Percentiles rank a stretch among this genome's conserved stretches.
These are phyloP conservation scores for Cryptosporidium ryanae DNA, from an alignment of 169 alveolate genomes.

Conservation along the genomic window DNA sequence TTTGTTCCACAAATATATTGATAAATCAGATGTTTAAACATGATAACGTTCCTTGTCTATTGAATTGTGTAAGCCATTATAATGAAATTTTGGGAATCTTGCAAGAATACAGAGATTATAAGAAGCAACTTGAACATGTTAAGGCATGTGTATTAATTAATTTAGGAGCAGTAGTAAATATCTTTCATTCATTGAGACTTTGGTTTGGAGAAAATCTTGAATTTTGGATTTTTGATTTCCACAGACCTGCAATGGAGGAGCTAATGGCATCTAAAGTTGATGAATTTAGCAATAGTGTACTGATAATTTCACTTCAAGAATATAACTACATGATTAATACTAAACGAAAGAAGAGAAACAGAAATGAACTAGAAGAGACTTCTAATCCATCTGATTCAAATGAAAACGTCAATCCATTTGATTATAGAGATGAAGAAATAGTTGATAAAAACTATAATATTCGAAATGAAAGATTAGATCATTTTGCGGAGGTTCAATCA, in stretches of 20 bases:
- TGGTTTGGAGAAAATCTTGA: slow-evolving; percentile 64
- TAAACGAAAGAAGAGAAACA: slow-evolving; percentile 27
- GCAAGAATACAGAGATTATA: slow-evolving; percentile 41
- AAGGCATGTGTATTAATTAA: slow-evolving; percentile 34
- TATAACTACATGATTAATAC: slow-evolving; percentile 29
- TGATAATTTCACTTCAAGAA: slow-evolving; percentile 44
- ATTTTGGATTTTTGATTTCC: slow-evolving; percentile 64
- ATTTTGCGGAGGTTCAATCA: background rate
- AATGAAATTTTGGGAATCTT: slow-evolving; percentile 50
- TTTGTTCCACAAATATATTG: slow-evolving; percentile 41
- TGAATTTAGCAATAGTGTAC: slow-evolving; percentile 1
- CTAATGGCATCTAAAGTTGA: background rate
- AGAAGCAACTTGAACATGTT: slow-evolving; percentile 38
- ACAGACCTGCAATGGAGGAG: slow-evolving; percentile 60
- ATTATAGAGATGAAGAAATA: background rate
- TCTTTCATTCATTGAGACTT: slow-evolving; percentile 37
- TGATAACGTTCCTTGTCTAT: slow-evolving; percentile 43
- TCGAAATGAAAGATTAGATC: too few relatives aligned
- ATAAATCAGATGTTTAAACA: slow-evolving; percentile 46
- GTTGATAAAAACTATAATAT: background rate
- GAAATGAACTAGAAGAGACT: background rate
- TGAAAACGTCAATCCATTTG: background rate
- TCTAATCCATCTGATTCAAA: background rate
- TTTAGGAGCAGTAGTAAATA: slow-evolving; percentile 69
- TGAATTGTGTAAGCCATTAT: slow-evolving; percentile 70